Base-by-base conservation (phyloP, 441 rosid species). In the Corymbia citriodora region DNA sequence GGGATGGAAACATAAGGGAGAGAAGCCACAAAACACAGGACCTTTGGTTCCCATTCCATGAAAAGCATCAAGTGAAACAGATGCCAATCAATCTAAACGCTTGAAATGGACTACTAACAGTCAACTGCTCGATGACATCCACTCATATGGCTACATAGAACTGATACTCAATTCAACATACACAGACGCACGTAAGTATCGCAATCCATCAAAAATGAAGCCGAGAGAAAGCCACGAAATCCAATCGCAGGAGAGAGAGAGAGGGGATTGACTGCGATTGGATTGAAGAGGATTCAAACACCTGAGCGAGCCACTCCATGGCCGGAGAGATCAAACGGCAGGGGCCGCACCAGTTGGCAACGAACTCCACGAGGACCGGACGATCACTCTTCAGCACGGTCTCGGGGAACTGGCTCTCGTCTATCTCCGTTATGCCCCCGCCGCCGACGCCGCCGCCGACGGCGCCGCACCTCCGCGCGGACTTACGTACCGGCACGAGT, bases 311-410 rank as follows among this genome's bases (percentile, higher is more conserved):
- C 90, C 93, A 93, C 92, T 97, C 96, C 92, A 96, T 93, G 86
- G 97, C 96, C 16, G 97, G 96, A 92, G 96, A 93, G 90, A 97
- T 95, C 90, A 97, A 92, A 81, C 97, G 96, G 93, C 99, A 97
- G 14, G 99, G 98, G 48, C 99, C 99, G 82, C 99, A 97, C 99
- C 99, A 96, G 88, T 90, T 92, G 82, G 99, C 99, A 10, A 97
- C 96, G 93, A 97, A 97, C 94, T 96, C 98, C 17, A 97, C 98
- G 21, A 97, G 95, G 90, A 97, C 98, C 89, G 97, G 98, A 89
- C 96, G 94, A 79, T 95, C 96, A 54, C 96, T 93, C 90, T 94
- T 92, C 90, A 97, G 90, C 87, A 97, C 99, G 88, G 92, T 91
- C 89, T 93, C 93, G 63, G 92, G 87, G 89, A 97, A 96, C 92